Evolutionary conservation across 306 rosid genomes (phyloP), one percentile per base, ranked within the genome.

Genomic region (Purshia tridentata): DNA sequence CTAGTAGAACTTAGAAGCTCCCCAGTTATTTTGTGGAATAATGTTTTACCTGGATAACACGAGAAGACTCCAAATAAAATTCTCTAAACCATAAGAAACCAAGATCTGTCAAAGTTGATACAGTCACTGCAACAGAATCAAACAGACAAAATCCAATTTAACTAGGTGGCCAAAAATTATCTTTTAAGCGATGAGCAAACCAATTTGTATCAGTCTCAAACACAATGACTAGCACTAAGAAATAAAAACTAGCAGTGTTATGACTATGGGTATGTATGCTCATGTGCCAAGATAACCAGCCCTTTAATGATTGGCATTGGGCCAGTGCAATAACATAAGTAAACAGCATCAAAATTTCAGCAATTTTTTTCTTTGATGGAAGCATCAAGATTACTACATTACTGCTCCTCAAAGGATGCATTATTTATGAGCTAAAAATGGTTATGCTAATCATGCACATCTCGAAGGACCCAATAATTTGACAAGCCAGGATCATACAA

Each of bases 1-100:
- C 49, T 53, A 46, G 72, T 6, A 47, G n/a, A 50, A 66, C 29
- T 57, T 9, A 65, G 37, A 64, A 40, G 51, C 47, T 1, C 53
- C 44, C 35, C 61, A 45, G 42, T 23, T 35, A 41, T 55, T 15
- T 22, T 7, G n/a, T 59, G 46, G 69, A 29, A 57, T 63, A 76
- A 56, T 29, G 39, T 44, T 74, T 35, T 89, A 93, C 98, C 97
- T 93, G 98, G 80, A 93, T 93, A 85, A 93, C 98, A 80, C 98
- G 97, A 44, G 98, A 93, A 60, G 98, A 89, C 86, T 93, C 98
- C 66, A 93, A 76, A 83, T 91, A 93, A 77, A 93, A 93, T 81
- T 93, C 98, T 86, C 96, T 90, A 73, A 89, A 93, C 98, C 98
- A 93, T 76, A 93, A 86, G 94, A 91, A 93, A 85, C 98, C 98